Conservation (phyloP, 2,329 filamentous ascomycete species). For the Aureobasidium leucospermi region DNA sequence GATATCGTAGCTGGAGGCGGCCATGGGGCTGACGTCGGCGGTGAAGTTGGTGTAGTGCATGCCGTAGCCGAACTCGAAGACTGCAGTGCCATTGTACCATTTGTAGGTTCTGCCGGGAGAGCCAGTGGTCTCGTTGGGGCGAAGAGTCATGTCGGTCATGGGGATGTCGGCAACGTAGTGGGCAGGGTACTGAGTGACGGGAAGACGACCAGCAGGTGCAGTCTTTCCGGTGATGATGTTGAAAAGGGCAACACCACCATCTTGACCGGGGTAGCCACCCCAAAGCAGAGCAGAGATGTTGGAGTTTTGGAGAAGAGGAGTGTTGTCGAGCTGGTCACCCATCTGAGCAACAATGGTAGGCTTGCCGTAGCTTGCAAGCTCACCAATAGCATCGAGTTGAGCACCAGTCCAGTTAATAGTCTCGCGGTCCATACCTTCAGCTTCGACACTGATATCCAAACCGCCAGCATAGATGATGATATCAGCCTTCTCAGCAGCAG, state of each 20-base stretch:
- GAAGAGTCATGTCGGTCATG: slow-evolving; percentile 51
- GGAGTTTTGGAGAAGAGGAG: slow-evolving; percentile 39
- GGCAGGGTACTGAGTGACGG: slow-evolving; percentile 50
- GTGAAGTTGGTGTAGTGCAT: slow-evolving; percentile 53
- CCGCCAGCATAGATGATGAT: slow-evolving; percentile 50
- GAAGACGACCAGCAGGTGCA: slow-evolving; percentile 48
- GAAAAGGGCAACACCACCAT: slow-evolving; percentile 49
- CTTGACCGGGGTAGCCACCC: slow-evolving; percentile 54
- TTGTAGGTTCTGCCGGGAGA: slow-evolving; percentile 52
- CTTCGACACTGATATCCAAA: slow-evolving; percentile 46
- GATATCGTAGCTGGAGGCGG: slow-evolving; percentile 29
- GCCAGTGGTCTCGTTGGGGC: slow-evolving; percentile 31
- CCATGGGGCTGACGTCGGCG: slow-evolving; percentile 17
- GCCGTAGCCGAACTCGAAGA: slow-evolving; percentile 49
- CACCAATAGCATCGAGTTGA: slow-evolving; percentile 45
- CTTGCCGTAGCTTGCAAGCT: slow-evolving; percentile 41
- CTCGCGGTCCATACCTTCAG: slow-evolving; percentile 46
- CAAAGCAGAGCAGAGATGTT: slow-evolving; percentile 49
- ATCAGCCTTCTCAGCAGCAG: slow-evolving; percentile 39
- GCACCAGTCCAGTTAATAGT: slow-evolving; percentile 45
- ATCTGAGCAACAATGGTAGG: slow-evolving; percentile 47
- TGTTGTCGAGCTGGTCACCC: slow-evolving; percentile 47
- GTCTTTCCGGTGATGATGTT: slow-evolving; percentile 46
- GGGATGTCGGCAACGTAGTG: slow-evolving; percentile 44
- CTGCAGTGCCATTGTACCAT: slow-evolving; percentile 47